Evolutionary conservation across 768 basidiomycete species (phyloP).

Genomic region (Naganishia kalamii): DNA sequence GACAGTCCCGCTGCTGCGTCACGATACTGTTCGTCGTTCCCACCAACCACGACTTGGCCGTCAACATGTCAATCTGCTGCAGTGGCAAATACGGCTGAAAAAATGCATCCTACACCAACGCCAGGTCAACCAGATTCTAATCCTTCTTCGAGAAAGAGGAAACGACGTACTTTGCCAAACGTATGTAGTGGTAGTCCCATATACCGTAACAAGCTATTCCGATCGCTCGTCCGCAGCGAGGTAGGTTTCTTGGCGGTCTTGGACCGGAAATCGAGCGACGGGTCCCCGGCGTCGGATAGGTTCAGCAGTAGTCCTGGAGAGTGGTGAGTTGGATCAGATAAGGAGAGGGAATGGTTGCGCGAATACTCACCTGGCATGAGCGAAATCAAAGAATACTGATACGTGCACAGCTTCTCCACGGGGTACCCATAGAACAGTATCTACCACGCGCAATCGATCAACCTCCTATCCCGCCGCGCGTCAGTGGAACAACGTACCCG

Average conservation of each 20-base stretch:
- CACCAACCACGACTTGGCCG: conserved; percentile 70
- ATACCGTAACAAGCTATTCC: conserved; percentile 81
- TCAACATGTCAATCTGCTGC: conserved; percentile 85
- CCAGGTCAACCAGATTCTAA: neutral
- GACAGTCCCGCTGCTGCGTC: conserved; percentile 75
- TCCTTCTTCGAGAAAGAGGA: neutral
- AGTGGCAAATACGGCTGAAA: conserved; percentile 97
- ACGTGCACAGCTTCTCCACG: conserved; percentile 90
- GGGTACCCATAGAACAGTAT: conserved; percentile 96
- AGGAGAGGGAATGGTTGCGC: too few relatives aligned
- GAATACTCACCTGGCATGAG: conserved; percentile 67
- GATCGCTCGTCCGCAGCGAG: conserved; percentile 78
- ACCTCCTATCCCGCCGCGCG: too few relatives aligned
- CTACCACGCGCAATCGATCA: conserved; percentile 48
- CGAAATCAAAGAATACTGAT: conserved; percentile 93
- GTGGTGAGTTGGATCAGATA: neutral
- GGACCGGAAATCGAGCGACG: conserved; percentile 62
- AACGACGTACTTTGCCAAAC: conserved; percentile 68
- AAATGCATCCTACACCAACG: conserved; percentile 64
- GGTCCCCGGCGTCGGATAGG: conserved; percentile 85
- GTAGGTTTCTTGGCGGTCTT: conserved; percentile 65
- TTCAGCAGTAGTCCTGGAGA: conserved; percentile 71
- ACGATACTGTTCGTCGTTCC: conserved; percentile 91
- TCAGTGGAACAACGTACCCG: conserved; percentile 54
- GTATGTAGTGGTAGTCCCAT: conserved; percentile 87